Base-by-base conservation (phyloP, 495 filamentous ascomycete genomes). In the Xylaria nigripes region DNA sequence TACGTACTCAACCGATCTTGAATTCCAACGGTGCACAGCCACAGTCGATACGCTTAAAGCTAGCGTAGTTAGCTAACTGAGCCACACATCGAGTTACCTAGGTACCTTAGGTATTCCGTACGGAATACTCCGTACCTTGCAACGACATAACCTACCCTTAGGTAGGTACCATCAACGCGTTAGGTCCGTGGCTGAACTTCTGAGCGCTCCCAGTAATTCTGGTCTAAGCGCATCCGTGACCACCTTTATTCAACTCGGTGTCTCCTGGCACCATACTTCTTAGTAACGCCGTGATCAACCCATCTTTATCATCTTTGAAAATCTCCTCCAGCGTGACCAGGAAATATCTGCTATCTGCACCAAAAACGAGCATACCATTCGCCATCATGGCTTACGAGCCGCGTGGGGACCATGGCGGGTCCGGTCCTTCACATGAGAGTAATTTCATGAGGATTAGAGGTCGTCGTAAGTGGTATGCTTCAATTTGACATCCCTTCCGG, bases 371-470 rank as follows among this genome's bases (percentile, higher is more conserved):
- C 49, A 51, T 53, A 23, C 22, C 45, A 43, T 40, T 49, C 54
- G 38, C 45, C 24, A 62, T 46, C 47, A 76, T 76, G 73, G 64
- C 73, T 49, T 74, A 72, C 59, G 73, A 75, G 40, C 62, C 65
- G 44, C 66, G 70, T 27, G 65, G 72, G 16, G 74, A 73, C 43
- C 61, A 72, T 58, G 66, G 56, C 56, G 62, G 57, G 43, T 29
- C 56, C 49, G 67, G 70, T 22, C 67, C 61, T 48, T 70, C 69
- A 24, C 65, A 70, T 45, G 73, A 73, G 18, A 69, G 68, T 6
- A 59, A 62, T 42, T 73, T 66, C 60, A 64, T 62, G 34, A 62
- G 72, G 45, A 68, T 68, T 19, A 64, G 74, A 59, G 70, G 71
- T 41, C 68, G 70, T 66, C 68, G 74, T 77, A 55, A 70, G 74